Conservation (phyloP, 78 protist genomes). For the Dictyostelium brefeldianum region DNA sequence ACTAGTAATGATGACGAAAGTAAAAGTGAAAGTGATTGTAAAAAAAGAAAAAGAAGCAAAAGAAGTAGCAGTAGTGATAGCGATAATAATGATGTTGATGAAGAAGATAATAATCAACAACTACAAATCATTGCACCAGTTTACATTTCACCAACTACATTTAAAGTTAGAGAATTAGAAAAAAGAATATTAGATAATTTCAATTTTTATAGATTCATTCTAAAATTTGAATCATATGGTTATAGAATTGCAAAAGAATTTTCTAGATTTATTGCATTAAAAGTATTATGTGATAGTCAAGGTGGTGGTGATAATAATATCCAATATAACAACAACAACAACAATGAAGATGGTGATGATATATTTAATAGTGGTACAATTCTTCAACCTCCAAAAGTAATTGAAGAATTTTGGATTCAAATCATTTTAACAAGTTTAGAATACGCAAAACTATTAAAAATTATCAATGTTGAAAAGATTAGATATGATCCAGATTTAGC, state of each 20-base stretch:
- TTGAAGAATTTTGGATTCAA: slow-evolving; percentile 5
- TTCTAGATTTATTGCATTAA: background rate
- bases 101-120: background rate
- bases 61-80: background rate
- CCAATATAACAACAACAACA: too few relatives aligned
- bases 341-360: background rate
- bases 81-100: background rate
- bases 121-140: background rate
- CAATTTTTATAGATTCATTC: background rate
- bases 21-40: background rate
- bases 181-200: slow-evolving; percentile 6
- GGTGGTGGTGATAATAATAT: too few relatives aligned
- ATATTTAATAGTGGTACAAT: background rate
- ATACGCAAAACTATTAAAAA: background rate
- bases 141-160: background rate
- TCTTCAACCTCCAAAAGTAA: background rate
- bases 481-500: background rate
- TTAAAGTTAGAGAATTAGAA: background rate
- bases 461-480: slow-evolving; percentile 1
- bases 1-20: background rate
- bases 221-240: background rate
- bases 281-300: background rate
- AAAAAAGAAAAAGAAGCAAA: background rate
- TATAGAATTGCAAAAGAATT: background rate
- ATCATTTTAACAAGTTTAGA: background rate